These are phyloP conservation scores for Eimeria sp. DNA, from an alignment of 169 alveolate species.

Conservation along the genomic window DNA sequence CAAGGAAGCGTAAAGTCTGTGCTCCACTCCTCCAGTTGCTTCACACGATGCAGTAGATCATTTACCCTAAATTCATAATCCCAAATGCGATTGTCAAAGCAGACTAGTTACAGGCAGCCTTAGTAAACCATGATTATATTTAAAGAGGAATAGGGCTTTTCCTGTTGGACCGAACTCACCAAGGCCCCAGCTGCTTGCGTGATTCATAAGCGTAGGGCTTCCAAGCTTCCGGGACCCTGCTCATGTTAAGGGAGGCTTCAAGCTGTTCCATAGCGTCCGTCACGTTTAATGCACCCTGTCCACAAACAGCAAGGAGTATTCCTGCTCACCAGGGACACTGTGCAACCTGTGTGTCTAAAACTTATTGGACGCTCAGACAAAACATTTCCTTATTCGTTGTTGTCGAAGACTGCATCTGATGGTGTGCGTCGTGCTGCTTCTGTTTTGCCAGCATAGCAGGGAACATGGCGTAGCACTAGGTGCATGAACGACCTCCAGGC, in stretches of 20 bases:
- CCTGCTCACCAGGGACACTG: not conserved
- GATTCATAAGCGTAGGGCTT: slow-evolving; percentile 95
- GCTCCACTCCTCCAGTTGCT: slow-evolving; percentile 93
- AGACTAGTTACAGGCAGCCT: not conserved
- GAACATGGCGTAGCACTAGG: slow-evolving; percentile 2
- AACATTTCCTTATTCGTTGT: not conserved
- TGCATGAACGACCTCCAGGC: slow-evolving; percentile 88
- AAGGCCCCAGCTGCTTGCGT: slow-evolving; percentile 94
- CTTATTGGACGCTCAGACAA: not conserved
- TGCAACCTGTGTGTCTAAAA: not conserved
- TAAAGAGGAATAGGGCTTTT: not conserved
- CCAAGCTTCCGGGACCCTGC: slow-evolving; percentile 94
- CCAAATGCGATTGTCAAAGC: not conserved
- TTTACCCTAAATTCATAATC: slow-evolving; percentile 75
- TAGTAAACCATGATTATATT: not conserved
- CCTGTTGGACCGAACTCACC: slow-evolving; percentile 85
- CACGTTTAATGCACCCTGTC: slow-evolving; percentile 90
- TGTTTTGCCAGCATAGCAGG: not conserved
- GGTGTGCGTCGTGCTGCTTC: not conserved
- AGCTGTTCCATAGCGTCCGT: slow-evolving; percentile 97
- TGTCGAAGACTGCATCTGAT: not conserved
- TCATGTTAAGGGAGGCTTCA: slow-evolving; percentile 88
- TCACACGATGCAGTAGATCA: slow-evolving; percentile 93
- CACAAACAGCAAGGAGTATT: not conserved
- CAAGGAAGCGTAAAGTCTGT: slow-evolving; percentile 91